Percentiles rank a stretch among this genome's conserved stretches.
Evolutionary conservation across 2,329 filamentous ascomycete genomes (phyloP).

Genomic region (Xylariaceae sp.): DNA sequence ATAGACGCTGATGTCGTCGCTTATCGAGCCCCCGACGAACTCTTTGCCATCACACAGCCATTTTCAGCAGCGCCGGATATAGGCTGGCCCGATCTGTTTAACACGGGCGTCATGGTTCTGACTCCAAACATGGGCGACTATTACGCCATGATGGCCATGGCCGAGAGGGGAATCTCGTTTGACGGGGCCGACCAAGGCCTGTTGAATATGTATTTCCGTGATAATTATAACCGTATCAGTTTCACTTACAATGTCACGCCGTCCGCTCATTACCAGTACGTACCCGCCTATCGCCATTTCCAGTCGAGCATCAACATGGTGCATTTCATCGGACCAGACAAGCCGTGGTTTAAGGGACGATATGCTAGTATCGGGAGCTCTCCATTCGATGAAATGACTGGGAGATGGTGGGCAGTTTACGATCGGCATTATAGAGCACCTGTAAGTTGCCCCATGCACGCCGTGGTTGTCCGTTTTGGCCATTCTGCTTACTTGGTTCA

Average conservation of each 20-base stretch:
- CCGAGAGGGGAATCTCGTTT: slow-evolving; percentile 87
- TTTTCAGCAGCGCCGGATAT: slow-evolving; percentile 87
- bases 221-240: slow-evolving; percentile 83
- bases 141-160: slow-evolving; percentile 82
- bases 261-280: slow-evolving; percentile 95
- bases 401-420: slow-evolving; percentile 93
- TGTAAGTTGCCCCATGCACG: slow-evolving; percentile 45
- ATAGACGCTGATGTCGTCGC: slow-evolving; percentile 94
- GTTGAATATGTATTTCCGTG: slow-evolving; percentile 90
- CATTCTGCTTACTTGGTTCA: slow-evolving; percentile 27
- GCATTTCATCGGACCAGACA: slow-evolving; percentile 91
- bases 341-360: slow-evolving; percentile 81
- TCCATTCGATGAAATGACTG: slow-evolving; percentile 82
- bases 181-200: slow-evolving; percentile 97
- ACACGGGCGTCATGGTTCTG: slow-evolving; percentile 95
- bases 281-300: slow-evolving; percentile 93
- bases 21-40: slow-evolving; percentile 87
- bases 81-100: slow-evolving; percentile 98
- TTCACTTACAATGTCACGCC: slow-evolving; percentile 98
- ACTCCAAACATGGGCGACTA: slow-evolving; percentile 87
- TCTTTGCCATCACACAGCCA: slow-evolving; percentile 70
- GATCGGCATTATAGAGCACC: slow-evolving; percentile 77
- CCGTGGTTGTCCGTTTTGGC: slow-evolving; percentile 11
- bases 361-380: slow-evolving; percentile 58
- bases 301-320: slow-evolving; percentile 87